Percentiles rank a stretch among this genome's conserved stretches.
These are phyloP conservation scores for Quercus parvula DNA, from an alignment of 306 rosid genomes.

Conservation along the genomic window DNA sequence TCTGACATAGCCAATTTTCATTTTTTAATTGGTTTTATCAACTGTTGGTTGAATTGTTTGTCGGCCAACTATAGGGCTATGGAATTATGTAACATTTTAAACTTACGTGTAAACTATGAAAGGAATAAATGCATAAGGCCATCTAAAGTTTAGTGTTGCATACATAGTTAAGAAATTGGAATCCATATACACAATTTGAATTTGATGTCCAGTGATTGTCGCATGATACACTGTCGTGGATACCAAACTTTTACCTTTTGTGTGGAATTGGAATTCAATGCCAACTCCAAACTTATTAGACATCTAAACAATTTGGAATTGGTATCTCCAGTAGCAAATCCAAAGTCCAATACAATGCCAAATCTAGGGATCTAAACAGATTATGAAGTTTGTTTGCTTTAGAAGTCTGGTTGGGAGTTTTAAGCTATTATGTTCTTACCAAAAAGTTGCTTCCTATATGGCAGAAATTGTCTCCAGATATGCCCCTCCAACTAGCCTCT, in stretches of 20 bases:
- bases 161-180: no score
- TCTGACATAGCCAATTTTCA: no score
- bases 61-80: no score
- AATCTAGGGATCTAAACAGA: not conserved
- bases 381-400: not conserved
- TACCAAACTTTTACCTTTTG: not conserved
- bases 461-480: conserved; percentile 87
- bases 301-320: not conserved
- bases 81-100: no score
- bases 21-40: no score
- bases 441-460: conserved; percentile 16
- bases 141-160: no score
- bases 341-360: not conserved
- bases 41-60: no score
- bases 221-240: no score
- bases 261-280: not conserved
- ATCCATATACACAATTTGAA: no score
- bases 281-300: not conserved
- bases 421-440: not conserved
- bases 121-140: no score
- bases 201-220: no score
- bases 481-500: conserved; percentile 97
- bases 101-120: no score
- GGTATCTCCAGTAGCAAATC: not conserved
- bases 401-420: not conserved